Percentiles rank a stretch among this genome's conserved stretches.
Evolutionary conservation across 768 basidiomycete genomes (phyloP).

Genomic region (Mrakia frigida): DNA sequence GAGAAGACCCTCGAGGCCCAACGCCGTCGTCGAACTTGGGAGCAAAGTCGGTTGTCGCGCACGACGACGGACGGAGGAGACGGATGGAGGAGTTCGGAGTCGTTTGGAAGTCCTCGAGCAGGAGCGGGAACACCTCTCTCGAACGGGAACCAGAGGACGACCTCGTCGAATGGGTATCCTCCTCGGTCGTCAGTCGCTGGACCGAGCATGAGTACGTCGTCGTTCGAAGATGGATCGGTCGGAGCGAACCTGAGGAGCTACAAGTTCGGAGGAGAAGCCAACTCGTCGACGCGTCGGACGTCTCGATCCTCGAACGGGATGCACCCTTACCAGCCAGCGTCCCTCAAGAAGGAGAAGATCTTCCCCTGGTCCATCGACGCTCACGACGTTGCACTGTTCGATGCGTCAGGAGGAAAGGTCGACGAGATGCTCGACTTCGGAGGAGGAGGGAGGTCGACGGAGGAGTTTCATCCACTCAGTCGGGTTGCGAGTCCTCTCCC

Average conservation of each 20-base stretch:
- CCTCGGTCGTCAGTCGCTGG: not conserved
- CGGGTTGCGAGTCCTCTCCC: not conserved
- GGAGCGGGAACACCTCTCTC: not conserved
- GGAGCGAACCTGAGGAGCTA: not conserved
- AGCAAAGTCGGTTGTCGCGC: not conserved
- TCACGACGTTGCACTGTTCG: not conserved
- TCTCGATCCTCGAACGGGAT: not conserved
- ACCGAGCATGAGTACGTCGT: conserved; percentile 1
- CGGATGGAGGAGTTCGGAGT: not conserved
- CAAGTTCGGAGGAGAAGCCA: not conserved
- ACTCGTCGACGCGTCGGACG: not conserved
- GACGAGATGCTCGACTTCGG: conserved; percentile 12
- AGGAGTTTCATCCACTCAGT: not conserved
- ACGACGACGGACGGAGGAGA: not conserved
- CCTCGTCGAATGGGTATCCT: not conserved
- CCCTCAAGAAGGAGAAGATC: not conserved
- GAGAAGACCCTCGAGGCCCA: conserved; percentile 13
- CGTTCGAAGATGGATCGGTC: conserved; percentile 11
- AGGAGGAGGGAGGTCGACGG: not conserved
- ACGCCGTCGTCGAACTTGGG: not conserved
- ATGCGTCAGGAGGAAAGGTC: not conserved
- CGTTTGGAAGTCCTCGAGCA: not conserved
- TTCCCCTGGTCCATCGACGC: not conserved
- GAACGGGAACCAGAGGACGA: not conserved
- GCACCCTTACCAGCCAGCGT: not conserved